These are phyloP conservation scores for Coemansia sp. DNA, from an alignment of 192 early-diverging fungal genomes.

Conservation along the genomic window DNA sequence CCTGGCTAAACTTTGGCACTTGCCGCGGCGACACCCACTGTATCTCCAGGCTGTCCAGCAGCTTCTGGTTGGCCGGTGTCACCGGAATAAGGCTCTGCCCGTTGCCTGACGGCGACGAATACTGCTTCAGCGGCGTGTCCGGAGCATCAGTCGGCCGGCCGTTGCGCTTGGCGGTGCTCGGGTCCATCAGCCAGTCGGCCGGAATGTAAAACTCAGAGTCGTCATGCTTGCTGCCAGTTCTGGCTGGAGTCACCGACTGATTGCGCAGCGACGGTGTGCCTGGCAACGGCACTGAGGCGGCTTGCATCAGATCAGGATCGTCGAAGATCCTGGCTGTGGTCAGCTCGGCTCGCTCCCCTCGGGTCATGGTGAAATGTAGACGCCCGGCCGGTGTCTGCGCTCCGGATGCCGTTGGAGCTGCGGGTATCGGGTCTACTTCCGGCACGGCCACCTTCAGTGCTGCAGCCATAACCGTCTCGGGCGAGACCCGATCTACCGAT, in stretches of 20 bases:
- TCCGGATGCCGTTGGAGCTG: neutral
- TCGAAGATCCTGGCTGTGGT: constrained; percentile 34
- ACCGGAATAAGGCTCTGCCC: constrained; percentile 30
- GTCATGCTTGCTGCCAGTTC: neutral
- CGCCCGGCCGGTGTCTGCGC: neutral
- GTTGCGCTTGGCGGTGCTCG: constrained; percentile 11
- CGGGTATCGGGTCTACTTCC: neutral
- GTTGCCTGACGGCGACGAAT: constrained; percentile 2
- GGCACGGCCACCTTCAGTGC: neutral
- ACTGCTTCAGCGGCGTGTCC: constrained; percentile 16
- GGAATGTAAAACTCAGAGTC: constrained; percentile 41
- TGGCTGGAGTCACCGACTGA: constrained; percentile 16
- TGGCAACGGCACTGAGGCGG: constrained; percentile 46
- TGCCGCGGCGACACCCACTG: constrained; percentile 46
- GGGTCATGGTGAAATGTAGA: neutral
- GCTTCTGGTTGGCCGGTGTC: constrained; percentile 43
- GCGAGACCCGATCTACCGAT: too few species aligned
- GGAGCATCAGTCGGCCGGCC: neutral
- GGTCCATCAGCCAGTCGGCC: constrained; percentile 48
- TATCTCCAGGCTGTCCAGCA: constrained; percentile 46
- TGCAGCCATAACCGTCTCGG: constrained; percentile 4
- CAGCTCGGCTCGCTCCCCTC: constrained; percentile 20
- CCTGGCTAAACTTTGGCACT: constrained; percentile 48
- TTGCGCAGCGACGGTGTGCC: constrained; percentile 22
- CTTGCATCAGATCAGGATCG: constrained; percentile 39